Evolutionary conservation across 441 rosid genomes (phyloP).

Genomic region (Isatis lusitanica): DNA sequence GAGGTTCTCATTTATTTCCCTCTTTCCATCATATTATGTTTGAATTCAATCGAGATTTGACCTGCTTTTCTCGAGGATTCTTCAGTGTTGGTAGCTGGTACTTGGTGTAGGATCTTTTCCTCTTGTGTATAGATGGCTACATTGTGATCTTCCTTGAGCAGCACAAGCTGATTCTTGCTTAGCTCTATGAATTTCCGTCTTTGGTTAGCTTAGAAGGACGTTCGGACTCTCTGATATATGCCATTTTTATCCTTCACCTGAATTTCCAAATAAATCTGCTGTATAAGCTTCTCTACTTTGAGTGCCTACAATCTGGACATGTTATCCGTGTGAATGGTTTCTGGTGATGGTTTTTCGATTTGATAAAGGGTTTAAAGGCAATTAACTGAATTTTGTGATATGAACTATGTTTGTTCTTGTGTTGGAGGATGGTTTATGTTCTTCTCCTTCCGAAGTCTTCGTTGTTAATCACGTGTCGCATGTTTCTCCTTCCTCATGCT

Average conservation of each 20-base stretch:
- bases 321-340: neutral
- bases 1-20: constrained; percentile 44
- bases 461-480: neutral
- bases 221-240: neutral
- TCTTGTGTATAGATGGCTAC: constrained; percentile 9
- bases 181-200: neutral
- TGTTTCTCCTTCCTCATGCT: constrained; percentile 12
- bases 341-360: neutral
- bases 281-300: neutral
- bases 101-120: neutral
- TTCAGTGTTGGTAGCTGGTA: constrained; percentile 1
- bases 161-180: neutral
- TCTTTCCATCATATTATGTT: neutral
- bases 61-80: constrained; percentile 12
- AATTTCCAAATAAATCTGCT: neutral
- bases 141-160: neutral
- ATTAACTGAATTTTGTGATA: constrained; percentile 1
- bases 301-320: neutral
- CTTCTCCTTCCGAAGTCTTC: neutral
- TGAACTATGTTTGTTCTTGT: constrained; percentile 1
- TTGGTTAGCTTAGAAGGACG: neutral
- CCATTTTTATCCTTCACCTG: neutral
- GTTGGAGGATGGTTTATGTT: constrained; percentile 5
- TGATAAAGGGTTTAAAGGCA: neutral
- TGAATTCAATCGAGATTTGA: neutral